Evolutionary conservation across 495 filamentous ascomycete species (phyloP).

Genomic region (Aspergillus bridgeri): DNA sequence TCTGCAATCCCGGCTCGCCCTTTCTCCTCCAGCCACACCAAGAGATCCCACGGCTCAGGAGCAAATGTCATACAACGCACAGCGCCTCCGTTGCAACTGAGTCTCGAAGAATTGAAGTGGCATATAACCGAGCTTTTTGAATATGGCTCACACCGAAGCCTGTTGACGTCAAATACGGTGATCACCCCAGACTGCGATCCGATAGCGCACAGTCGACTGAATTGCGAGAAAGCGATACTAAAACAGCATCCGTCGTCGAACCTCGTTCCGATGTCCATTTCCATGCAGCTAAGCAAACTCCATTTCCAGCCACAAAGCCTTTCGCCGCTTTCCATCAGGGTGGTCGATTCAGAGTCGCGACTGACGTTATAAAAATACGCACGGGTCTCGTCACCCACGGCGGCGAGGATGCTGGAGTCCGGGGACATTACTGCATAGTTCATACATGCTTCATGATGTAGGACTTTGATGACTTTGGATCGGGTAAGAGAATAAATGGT

Average conservation of each 20-base stretch:
- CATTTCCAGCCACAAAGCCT: conserved; percentile 40
- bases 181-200: conserved; percentile 71
- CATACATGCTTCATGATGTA: conserved; percentile 74
- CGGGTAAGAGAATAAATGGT: conserved; percentile 70
- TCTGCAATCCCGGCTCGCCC: conserved; percentile 83
- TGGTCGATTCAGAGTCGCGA: conserved; percentile 35
- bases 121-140: conserved; percentile 37
- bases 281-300: conserved; percentile 31
- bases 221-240: conserved; percentile 68
- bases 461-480: conserved; percentile 56
- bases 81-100: conserved; percentile 63
- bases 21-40: conserved; percentile 90
- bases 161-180: conserved; percentile 59
- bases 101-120: conserved; percentile 55
- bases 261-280: conserved; percentile 35
- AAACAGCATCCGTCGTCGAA: conserved; percentile 55
- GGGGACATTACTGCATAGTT: conserved; percentile 93
- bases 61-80: conserved; percentile 89
- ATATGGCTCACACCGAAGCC: conserved; percentile 42
- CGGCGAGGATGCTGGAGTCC: conserved; percentile 73
- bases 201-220: conserved; percentile 63
- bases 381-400: conserved; percentile 79
- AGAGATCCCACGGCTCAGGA: conserved; percentile 82
- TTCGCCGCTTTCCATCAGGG: conserved; percentile 43
- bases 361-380: conserved; percentile 72